A percentile compares a stretch with the other conserved stretches of the same genome.
Evolutionary conservation across 805 yeast genomes (phyloP).

Genomic region (Komagataella pseudopastoris): DNA sequence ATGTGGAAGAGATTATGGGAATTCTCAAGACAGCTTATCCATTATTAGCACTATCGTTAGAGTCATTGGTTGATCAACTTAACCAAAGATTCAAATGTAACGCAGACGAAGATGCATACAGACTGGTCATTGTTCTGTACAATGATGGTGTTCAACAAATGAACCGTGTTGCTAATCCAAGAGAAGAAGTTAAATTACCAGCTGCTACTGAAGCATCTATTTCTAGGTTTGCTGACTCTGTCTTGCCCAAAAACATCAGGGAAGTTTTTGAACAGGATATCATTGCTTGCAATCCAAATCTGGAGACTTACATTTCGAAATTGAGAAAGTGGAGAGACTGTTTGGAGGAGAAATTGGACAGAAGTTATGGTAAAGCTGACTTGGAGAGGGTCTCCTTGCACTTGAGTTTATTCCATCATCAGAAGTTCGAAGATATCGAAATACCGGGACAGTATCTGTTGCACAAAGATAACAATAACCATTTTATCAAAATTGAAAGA

Average conservation of each 20-base stretch:
- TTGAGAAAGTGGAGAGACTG: constrained; percentile 88
- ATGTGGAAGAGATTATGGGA: constrained; percentile 85
- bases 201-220: constrained; percentile 84
- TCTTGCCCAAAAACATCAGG: constrained; percentile 76
- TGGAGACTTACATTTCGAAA: constrained; percentile 75
- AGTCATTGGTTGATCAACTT: constrained; percentile 91
- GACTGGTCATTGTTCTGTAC: constrained; percentile 81
- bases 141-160: constrained; percentile 89
- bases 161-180: constrained; percentile 75
- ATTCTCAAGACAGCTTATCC: constrained; percentile 96
- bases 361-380: constrained; percentile 63
- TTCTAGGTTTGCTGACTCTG: constrained; percentile 82
- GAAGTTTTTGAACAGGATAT: constrained; percentile 89
- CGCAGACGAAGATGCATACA: constrained; percentile 91
- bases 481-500: constrained; percentile 85
- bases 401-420: constrained; percentile 93
- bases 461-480: constrained; percentile 75
- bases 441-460: constrained; percentile 92
- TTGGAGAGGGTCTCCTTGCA: constrained; percentile 90
- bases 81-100: constrained; percentile 86
- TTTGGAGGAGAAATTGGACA: constrained; percentile 80
- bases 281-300: constrained; percentile 72
- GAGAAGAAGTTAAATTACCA: constrained; percentile 80
- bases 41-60: constrained; percentile 78
- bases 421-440: constrained; percentile 94